A percentile compares a stretch with the other conserved stretches of the same genome.
These are phyloP conservation scores for Primulina huaijiensis DNA, from an alignment of 257 asterid species.

Conservation along the genomic window DNA sequence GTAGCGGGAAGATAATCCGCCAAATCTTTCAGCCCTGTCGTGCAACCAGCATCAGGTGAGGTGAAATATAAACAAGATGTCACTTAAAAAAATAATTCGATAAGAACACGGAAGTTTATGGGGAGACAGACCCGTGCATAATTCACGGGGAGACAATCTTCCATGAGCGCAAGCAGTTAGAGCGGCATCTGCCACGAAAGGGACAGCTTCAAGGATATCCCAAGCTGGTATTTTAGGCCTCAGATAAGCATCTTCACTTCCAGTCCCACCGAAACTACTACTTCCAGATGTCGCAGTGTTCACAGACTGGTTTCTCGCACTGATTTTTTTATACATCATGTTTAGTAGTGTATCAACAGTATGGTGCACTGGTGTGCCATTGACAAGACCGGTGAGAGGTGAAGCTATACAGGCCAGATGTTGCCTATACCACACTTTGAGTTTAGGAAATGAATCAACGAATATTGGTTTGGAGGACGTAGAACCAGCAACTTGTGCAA, in stretches of 20 bases:
- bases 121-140: slow-evolving; percentile 75
- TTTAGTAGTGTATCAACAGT: slow-evolving; percentile 70
- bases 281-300: slow-evolving; percentile 64
- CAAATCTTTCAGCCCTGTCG: slow-evolving; percentile 85
- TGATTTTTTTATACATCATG: slow-evolving; percentile 83
- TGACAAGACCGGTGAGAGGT: slow-evolving; percentile 80
- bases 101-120: neutral
- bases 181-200: slow-evolving; percentile 95
- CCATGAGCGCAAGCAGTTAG: slow-evolving; percentile 93
- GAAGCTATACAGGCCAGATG: slow-evolving; percentile 93
- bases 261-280: slow-evolving; percentile 71
- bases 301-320: slow-evolving; percentile 56
- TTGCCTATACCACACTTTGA: slow-evolving; percentile 95
- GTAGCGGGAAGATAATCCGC: slow-evolving; percentile 99
- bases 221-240: slow-evolving; percentile 93
- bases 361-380: slow-evolving; percentile 76
- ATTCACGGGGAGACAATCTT: slow-evolving; percentile 86
- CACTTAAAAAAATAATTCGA: neutral
- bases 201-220: slow-evolving; percentile 98
- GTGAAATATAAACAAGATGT: neutral
- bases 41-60: slow-evolving; percentile 18
- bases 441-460: slow-evolving; percentile 91
- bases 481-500: slow-evolving; percentile 65
- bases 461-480: slow-evolving; percentile 73
- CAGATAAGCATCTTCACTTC: slow-evolving; percentile 58